Percentiles rank a stretch among this genome's conserved stretches.
Evolutionary conservation across 495 filamentous ascomycete genomes (phyloP).

Genomic region (Daldinia decipiens): DNA sequence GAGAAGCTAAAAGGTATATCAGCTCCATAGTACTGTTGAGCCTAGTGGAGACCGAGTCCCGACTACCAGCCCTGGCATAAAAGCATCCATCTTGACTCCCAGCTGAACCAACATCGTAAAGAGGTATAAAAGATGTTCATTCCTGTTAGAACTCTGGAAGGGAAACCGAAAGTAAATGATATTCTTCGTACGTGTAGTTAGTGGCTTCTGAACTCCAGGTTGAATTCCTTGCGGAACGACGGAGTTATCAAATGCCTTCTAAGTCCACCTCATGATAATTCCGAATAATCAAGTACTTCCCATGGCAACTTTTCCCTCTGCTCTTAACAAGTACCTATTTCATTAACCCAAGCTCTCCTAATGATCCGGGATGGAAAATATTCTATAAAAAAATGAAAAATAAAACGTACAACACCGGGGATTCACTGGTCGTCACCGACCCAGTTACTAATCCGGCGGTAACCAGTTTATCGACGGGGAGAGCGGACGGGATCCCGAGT

Average conservation of each 20-base stretch:
- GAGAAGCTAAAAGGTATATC: background rate
- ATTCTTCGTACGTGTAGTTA: too few relatives aligned
- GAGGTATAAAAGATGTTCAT: too few relatives aligned
- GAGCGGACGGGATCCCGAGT: constrained; percentile 49
- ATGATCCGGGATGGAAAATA: background rate
- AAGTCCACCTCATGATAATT: too few relatives aligned
- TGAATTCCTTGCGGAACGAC: too few relatives aligned
- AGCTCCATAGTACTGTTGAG: background rate
- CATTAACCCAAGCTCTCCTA: background rate
- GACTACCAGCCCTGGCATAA: background rate
- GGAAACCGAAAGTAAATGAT: too few relatives aligned
- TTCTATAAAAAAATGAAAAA: background rate
- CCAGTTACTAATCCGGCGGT: constrained; percentile 56
- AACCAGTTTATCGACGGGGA: constrained; percentile 52
- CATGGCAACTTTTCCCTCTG: too few relatives aligned
- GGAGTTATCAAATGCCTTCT: too few relatives aligned
- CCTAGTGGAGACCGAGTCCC: background rate
- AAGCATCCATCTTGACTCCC: background rate
- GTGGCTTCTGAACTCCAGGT: too few relatives aligned
- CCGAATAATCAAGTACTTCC: too few relatives aligned
- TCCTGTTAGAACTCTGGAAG: too few relatives aligned
- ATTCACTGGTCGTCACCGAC: constrained; percentile 61
- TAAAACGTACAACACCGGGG: constrained; percentile 57
- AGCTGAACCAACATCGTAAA: too few relatives aligned
- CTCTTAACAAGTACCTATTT: background rate